Evolutionary conservation across 202 grass and related monocot genomes (phyloP).

Genomic region (Setaria italica): DNA sequence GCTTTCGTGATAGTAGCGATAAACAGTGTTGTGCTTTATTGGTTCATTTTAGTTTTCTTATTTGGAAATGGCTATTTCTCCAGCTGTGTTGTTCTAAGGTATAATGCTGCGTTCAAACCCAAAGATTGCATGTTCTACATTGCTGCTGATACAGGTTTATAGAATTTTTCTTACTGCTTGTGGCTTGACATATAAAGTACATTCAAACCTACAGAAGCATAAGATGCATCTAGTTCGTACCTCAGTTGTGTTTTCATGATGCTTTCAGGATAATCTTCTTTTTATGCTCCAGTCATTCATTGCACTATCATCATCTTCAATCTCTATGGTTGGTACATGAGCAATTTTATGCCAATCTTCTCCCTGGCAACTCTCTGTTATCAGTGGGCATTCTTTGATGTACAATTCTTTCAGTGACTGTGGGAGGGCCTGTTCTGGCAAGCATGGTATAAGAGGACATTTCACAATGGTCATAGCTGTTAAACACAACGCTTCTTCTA

Average conservation of each 20-base stretch:
- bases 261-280: too few relatives aligned
- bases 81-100: not conserved
- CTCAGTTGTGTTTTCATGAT: constrained; percentile 5
- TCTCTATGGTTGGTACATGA: too few relatives aligned
- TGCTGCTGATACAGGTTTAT: constrained; percentile 13
- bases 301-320: too few relatives aligned
- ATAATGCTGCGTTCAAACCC: too few relatives aligned
- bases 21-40: not conserved
- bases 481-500: constrained; percentile 54
- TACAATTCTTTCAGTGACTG: constrained; percentile 57
- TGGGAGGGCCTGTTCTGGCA: constrained; percentile 63
- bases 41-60: constrained; percentile 20
- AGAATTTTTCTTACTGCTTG: not conserved
- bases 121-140: not conserved
- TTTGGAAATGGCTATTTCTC: constrained; percentile 15
- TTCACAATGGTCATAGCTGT: constrained; percentile 53
- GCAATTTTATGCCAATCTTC: not conserved
- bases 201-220: not conserved
- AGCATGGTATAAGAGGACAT: constrained; percentile 59
- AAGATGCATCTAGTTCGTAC: constrained; percentile 12
- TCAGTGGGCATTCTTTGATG: constrained; percentile 61
- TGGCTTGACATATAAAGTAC: not conserved
- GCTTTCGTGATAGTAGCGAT: constrained; percentile 8
- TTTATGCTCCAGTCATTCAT: too few relatives aligned
- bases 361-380: constrained; percentile 52